These are phyloP conservation scores for Mycena polygramma DNA, from an alignment of 768 basidiomycete species.

Conservation along the genomic window DNA sequence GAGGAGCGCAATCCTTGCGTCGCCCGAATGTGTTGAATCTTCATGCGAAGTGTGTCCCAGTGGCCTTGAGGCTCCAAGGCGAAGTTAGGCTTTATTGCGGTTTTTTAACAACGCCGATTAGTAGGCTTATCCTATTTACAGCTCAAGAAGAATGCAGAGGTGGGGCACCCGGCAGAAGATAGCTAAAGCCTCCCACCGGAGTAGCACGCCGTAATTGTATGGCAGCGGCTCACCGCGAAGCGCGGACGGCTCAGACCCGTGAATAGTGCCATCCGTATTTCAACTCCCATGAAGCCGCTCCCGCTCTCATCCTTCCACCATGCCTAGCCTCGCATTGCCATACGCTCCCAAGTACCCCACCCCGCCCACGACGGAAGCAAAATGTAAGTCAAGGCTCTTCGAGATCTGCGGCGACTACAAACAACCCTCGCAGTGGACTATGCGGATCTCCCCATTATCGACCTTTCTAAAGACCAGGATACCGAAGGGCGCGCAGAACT, in stretches of 20 bases:
- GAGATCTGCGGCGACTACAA: neutral
- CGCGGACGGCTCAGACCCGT: neutral
- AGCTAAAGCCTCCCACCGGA: no score
- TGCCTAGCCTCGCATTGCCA: constrained; percentile 50
- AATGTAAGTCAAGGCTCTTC: constrained; percentile 44
- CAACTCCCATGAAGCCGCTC: constrained; percentile 1
- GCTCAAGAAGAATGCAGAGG: no score
- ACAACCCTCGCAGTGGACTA: constrained; percentile 48
- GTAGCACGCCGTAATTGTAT: no score
- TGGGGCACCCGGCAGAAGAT: no score
- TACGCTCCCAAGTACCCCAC: constrained; percentile 51
- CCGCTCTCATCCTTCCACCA: constrained; percentile 30
- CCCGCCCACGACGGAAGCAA: constrained; percentile 49
- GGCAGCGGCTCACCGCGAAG: neutral
- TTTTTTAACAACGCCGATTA: no score
- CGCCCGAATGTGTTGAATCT: no score
- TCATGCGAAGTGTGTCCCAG: no score
- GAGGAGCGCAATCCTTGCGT: no score
- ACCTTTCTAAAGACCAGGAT: constrained; percentile 57
- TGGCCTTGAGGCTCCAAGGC: no score
- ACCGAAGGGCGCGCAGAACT: constrained; percentile 54
- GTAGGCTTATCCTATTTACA: no score
- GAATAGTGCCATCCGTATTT: constrained; percentile 15
- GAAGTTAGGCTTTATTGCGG: no score
- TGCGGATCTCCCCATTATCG: constrained; percentile 67